Evolutionary conservation across 805 yeast species (phyloP).

Genomic region (Torulaspora quercuum): DNA sequence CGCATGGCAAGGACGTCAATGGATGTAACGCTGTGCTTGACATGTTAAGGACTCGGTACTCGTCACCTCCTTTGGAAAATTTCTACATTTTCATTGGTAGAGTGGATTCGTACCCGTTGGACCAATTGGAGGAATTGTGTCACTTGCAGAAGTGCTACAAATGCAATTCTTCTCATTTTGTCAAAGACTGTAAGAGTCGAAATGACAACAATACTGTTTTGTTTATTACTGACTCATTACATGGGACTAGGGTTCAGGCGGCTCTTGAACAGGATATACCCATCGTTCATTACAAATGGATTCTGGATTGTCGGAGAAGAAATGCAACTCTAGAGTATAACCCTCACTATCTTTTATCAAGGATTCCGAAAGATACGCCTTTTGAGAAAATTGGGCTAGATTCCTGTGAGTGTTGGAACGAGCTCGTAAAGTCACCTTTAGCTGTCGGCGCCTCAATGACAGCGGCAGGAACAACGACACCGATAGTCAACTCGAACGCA

Average conservation of each 20-base stretch:
- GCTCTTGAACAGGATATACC: slow-evolving; percentile 42
- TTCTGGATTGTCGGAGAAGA: slow-evolving; percentile 40
- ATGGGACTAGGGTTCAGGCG: slow-evolving; percentile 33
- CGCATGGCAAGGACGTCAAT: slow-evolving; percentile 3
- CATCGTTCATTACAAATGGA: slow-evolving; percentile 45
- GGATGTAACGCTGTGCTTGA: slow-evolving; percentile 14
- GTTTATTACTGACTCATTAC: slow-evolving; percentile 30
- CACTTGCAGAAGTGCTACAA: slow-evolving; percentile 16
- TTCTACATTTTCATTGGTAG: slow-evolving; percentile 34
- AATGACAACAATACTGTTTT: slow-evolving; percentile 17
- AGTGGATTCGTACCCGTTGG: slow-evolving; percentile 12
- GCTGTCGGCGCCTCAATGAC: background rate
- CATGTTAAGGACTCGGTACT: slow-evolving; percentile 19
- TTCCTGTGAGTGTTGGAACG: slow-evolving; percentile 33
- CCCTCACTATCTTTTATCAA: slow-evolving; percentile 31
- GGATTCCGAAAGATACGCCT: slow-evolving; percentile 14
- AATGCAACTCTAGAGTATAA: slow-evolving; percentile 40
- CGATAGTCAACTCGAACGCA: slow-evolving; percentile 2
- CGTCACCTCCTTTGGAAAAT: slow-evolving; percentile 24
- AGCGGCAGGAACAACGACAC: no score
- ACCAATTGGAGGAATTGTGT: slow-evolving; percentile 19
- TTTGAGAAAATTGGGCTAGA: slow-evolving; percentile 35
- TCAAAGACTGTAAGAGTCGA: slow-evolving; percentile 16
- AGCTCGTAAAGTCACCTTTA: slow-evolving; percentile 9
- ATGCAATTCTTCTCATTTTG: slow-evolving; percentile 21